Evolutionary conservation across 129 eudicot genomes (phyloP).

Genomic region (Flaveria ramosissima): DNA sequence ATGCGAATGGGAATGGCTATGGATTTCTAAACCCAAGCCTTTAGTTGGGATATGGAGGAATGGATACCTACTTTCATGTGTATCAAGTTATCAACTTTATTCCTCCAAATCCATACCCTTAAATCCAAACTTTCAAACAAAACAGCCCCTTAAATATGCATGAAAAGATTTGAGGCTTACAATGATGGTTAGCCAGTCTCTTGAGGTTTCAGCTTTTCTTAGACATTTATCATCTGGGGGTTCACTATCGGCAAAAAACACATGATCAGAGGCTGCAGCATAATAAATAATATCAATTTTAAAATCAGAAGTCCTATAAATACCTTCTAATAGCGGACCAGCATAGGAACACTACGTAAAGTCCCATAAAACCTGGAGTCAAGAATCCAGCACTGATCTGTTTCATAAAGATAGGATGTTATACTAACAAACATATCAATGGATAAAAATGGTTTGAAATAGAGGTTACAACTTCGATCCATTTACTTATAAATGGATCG

Average conservation of each 20-base stretch:
- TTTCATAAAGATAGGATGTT: conserved; percentile 11
- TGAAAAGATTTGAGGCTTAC: conserved; percentile 42
- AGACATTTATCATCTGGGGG: conserved; percentile 73
- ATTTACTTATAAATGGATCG: neutral
- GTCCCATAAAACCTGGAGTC: conserved; percentile 89
- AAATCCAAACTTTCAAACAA: neutral
- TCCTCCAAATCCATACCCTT: neutral
- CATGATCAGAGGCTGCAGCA: conserved; percentile 12
- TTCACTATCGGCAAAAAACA: conserved; percentile 52
- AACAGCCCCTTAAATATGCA: neutral
- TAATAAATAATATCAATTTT: neutral
- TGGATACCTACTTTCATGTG: neutral
- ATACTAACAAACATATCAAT: neutral
- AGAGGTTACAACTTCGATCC: neutral
- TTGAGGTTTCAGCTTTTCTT: conserved; percentile 51
- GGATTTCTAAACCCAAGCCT: neutral
- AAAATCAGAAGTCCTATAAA: neutral
- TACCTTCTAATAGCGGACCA: conserved; percentile 96
- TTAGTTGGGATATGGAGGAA: neutral
- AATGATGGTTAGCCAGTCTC: conserved; percentile 84
- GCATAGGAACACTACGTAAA: conserved; percentile 76
- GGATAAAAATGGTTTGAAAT: neutral
- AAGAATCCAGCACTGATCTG: conserved; percentile 70
- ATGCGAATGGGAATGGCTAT: neutral
- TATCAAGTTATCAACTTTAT: neutral